Evolutionary conservation across 2,329 filamentous ascomycete species (phyloP), one percentile per base, ranked within the genome.

Genomic region (Colletotrichum siamense): DNA sequence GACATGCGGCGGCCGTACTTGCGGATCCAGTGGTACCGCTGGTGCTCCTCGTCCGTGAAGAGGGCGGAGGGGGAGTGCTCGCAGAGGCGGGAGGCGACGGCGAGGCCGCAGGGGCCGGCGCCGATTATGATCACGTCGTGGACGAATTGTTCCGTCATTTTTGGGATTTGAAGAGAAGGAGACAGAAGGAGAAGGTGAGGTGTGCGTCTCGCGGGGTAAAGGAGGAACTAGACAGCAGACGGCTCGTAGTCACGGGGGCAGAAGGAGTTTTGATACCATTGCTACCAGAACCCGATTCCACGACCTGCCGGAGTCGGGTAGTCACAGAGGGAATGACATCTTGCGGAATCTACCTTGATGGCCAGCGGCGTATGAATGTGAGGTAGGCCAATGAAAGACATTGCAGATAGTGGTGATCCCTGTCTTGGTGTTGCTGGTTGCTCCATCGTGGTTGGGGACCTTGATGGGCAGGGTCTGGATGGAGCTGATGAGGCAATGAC

Each of bases 31-130:
- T 95, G 92, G 82, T 95, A 96, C n/a, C 95, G 89, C 57, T 93
- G 92, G 80, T 96, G 94, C 81, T 96, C 95, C 79, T 95, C 94
- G 81, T 96, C 94, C 0, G 95, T 96, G 84, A 96, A 96, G 69
- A 96, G 91, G 2, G 95, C 94, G 0, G 93, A 95, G 0, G 95
- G 95, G 0, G 94, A 94, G 71, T 90, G 88, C 83, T 96, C 95
- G 57, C 91, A 89, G 2, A 96, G 89, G 6, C 95, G 90, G 2
- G 94, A 92, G 10, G 95, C 94, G 8, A 94, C 91, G 7, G 94
- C 94, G 5, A 96, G 91, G 6, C 94, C 94, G 78, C 92, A 94
- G 6, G 95, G 94, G 0, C 95, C 95, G 8, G 92, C 94, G 10
- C 95, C 95, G 55, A 96, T 86, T 81, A 95, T 94, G 74, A 95